Evolutionary conservation across 768 basidiomycete genomes (phyloP).

Genomic region (Asterophora lycoperdoides): DNA sequence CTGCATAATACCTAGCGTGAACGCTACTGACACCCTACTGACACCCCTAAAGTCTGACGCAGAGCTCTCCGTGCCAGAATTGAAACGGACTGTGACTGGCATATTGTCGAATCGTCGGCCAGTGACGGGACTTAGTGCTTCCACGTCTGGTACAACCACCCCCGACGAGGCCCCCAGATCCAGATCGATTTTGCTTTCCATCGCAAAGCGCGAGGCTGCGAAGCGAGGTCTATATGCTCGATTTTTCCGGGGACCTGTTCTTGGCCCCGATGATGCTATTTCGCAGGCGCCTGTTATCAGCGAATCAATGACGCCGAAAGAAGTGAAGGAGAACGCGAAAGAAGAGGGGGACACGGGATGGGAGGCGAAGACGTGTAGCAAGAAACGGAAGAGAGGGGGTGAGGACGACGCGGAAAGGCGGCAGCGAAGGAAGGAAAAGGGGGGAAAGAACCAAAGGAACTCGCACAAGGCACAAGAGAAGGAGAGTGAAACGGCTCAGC

Average conservation of each 20-base stretch:
- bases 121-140: conserved; percentile 42
- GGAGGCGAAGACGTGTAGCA: neutral
- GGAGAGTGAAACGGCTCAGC: conserved; percentile 17
- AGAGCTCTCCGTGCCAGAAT: conserved; percentile 5
- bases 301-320: neutral
- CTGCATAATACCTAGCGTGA: neutral
- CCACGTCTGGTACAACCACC: conserved; percentile 42
- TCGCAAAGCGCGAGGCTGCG: conserved; percentile 78
- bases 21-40: neutral
- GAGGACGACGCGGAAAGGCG: conserved; percentile 7
- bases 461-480: conserved; percentile 18
- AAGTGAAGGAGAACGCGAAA: conserved; percentile 6
- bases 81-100: conserved; percentile 60
- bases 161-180: conserved; percentile 34
- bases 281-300: neutral
- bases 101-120: conserved; percentile 73
- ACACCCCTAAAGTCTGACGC: conserved; percentile 9
- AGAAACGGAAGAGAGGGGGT: conserved; percentile 13
- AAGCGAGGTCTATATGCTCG: conserved; percentile 68
- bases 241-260: conserved; percentile 75
- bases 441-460: conserved; percentile 17
- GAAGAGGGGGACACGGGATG: neutral
- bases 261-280: conserved; percentile 43
- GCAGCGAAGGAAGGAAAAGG: conserved; percentile 9
- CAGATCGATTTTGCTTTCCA: conserved; percentile 49